These are phyloP conservation scores for Astragalus membranaceus DNA, from an alignment of 306 rosid genomes.

Conservation along the genomic window DNA sequence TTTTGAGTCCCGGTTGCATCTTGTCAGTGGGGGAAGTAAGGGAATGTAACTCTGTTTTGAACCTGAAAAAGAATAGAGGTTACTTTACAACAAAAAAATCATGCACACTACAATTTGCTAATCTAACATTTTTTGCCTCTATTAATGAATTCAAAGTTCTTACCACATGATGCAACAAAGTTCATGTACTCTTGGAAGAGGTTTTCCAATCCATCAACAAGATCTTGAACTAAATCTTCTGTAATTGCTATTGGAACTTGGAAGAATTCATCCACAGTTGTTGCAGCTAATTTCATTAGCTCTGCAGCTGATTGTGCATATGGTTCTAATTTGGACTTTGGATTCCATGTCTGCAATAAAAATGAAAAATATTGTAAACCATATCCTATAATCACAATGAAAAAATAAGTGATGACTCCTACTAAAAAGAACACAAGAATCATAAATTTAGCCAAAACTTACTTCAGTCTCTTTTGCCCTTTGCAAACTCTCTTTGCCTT, in stretches of 20 bases:
- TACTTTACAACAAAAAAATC: not conserved
- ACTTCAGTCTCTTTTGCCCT: constrained; percentile 81
- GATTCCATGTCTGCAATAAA: constrained; percentile 74
- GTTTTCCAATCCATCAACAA: constrained; percentile 60
- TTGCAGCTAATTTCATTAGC: constrained; percentile 45
- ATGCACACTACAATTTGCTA: not conserved
- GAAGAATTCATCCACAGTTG: constrained; percentile 59
- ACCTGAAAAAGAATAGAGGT: constrained; percentile 38
- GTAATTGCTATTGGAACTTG: constrained; percentile 67
- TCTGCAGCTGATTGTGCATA: constrained; percentile 76
- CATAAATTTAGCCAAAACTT: too few species aligned
- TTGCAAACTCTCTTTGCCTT: constrained; percentile 41
- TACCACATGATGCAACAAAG: constrained; percentile 82
- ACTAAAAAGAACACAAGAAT: not conserved
- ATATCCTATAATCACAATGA: not conserved
- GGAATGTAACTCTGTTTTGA: constrained; percentile 76
- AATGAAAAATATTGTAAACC: not conserved
- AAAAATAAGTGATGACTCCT: too few species aligned
- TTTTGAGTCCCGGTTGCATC: constrained; percentile 69
- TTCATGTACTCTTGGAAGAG: constrained; percentile 58
- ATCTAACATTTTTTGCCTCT: not conserved
- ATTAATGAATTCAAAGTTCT: constrained; percentile 11
- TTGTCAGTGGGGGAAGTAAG: constrained; percentile 80
- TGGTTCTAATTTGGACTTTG: constrained; percentile 73
- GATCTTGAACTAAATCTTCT: constrained; percentile 65